Conservation (phyloP, 768 basidiomycete species). For the Saitozyma sp. region DNA sequence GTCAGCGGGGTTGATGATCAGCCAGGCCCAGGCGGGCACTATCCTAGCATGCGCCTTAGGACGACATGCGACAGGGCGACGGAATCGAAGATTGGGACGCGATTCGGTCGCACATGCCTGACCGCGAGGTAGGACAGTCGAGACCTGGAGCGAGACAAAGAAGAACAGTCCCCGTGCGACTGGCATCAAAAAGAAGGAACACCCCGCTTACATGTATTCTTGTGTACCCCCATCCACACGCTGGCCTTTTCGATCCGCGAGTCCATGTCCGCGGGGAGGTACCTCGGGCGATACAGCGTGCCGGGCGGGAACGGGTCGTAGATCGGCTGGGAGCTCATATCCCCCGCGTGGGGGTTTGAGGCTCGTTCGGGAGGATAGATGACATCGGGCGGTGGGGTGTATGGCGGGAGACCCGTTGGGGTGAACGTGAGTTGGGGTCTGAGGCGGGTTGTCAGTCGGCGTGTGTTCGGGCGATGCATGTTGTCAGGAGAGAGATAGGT, state of each 20-base stretch:
- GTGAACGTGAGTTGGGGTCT: neutral
- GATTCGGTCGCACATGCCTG: too few relatives aligned
- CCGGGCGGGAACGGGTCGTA: conserved; percentile 27
- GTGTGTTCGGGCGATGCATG: too few relatives aligned
- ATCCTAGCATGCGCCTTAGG: too few relatives aligned
- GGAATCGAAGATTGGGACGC: too few relatives aligned
- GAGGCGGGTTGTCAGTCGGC: neutral
- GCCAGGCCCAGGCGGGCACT: too few relatives aligned
- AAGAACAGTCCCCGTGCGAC: too few relatives aligned
- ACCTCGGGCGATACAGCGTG: conserved; percentile 31
- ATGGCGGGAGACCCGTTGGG: conserved; percentile 26
- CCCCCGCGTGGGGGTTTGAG: conserved; percentile 21
- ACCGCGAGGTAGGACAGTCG: too few relatives aligned
- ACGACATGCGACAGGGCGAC: too few relatives aligned
- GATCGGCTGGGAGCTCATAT: conserved; percentile 26
- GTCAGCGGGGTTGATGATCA: neutral
- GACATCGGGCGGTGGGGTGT: conserved; percentile 32
- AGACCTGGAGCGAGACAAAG: too few relatives aligned
- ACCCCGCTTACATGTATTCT: conserved; percentile 17
- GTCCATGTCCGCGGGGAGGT: conserved; percentile 34
- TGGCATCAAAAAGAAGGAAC: too few relatives aligned
- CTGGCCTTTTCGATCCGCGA: conserved; percentile 26
- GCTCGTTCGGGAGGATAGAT: conserved; percentile 25
- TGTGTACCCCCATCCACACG: conserved; percentile 38
- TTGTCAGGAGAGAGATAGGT: neutral